phyloP scores from a whole-genome alignment of 768 basidiomycete genomes.

The Brasilioporus rufonigricans region DNA sequence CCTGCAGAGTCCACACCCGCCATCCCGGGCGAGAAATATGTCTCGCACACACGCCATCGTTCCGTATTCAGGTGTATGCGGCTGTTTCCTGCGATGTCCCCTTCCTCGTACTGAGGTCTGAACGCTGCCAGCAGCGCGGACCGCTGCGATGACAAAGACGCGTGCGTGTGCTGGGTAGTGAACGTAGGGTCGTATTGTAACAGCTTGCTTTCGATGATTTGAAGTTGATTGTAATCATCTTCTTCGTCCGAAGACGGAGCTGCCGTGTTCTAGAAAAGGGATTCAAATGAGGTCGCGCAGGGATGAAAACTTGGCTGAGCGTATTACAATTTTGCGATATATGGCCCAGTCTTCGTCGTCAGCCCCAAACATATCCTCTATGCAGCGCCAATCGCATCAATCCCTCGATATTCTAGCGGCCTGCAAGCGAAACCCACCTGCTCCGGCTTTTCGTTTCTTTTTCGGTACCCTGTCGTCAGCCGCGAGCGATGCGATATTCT shows the following conservation, averaged over 20 bases:
- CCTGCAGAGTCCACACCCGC: conserved; percentile 95
- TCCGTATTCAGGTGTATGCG: conserved; percentile 90
- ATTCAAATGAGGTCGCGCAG: background rate
- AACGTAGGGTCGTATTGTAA: conserved; percentile 85
- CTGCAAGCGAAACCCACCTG: conserved; percentile 49
- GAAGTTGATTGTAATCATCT: conserved; percentile 70
- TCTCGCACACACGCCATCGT: conserved; percentile 87
- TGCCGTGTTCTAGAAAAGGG: conserved; percentile 55
- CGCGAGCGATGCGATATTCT: conserved; percentile 89
- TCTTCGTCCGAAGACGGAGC: conserved; percentile 86
- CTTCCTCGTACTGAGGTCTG: conserved; percentile 73
- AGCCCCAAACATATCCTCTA: conserved; percentile 91
- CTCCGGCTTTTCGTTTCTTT: conserved; percentile 80
- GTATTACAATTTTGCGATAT: conserved; percentile 87
- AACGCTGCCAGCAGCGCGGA: conserved; percentile 89
- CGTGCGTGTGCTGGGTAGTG: conserved; percentile 76
- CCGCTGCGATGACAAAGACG: conserved; percentile 68
- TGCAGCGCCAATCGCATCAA: conserved; percentile 1
- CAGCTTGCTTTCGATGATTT: conserved; percentile 74
- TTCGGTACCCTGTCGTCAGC: conserved; percentile 80
- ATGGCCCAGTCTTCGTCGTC: conserved; percentile 98
- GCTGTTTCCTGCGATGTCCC: conserved; percentile 63
- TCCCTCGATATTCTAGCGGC: background rate
- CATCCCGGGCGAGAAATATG: conserved; percentile 91
- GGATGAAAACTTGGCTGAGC: conserved; percentile 15